Conservation (phyloP, 2,329 filamentous ascomycete genomes). For the Amauroascus niger region DNA sequence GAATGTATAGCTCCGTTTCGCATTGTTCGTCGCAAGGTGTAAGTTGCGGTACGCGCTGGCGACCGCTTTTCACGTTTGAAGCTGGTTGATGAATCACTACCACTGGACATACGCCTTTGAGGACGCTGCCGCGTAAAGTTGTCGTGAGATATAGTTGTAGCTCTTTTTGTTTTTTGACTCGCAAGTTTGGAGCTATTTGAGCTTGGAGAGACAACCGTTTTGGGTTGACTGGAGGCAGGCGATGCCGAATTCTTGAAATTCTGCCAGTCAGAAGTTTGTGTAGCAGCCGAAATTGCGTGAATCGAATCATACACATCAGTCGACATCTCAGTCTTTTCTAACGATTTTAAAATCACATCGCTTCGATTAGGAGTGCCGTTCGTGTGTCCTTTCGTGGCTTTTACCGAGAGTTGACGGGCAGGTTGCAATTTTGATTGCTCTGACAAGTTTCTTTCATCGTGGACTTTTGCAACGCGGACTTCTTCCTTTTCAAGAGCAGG, state of each 20-base stretch:
- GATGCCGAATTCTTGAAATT: background rate
- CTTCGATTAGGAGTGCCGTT: background rate
- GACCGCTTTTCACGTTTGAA: constrained; percentile 58
- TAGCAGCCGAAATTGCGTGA: background rate
- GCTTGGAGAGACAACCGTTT: background rate
- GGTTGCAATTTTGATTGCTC: background rate
- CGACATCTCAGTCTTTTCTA: background rate
- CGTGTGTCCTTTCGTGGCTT: background rate
- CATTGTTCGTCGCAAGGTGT: constrained; percentile 66
- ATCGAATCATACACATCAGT: background rate
- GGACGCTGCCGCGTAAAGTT: constrained; percentile 21
- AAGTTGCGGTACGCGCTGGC: constrained; percentile 38
- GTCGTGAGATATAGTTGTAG: background rate
- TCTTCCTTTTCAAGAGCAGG: background rate
- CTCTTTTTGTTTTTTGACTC: background rate
- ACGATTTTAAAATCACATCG: background rate
- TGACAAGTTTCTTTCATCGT: background rate
- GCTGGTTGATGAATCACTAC: constrained; percentile 62
- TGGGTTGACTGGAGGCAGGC: background rate
- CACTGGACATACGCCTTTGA: constrained; percentile 51
- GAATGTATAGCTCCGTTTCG: constrained; percentile 40
- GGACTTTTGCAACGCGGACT: background rate
- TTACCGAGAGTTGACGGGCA: background rate
- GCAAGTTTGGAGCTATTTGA: background rate
- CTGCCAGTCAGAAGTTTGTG: background rate